Evolutionary conservation across 78 protist genomes (phyloP).

Genomic region (slime mould (Dictyostelium discoideum)): dicty_2.7 NC_007088.5:6873501-6874000

Average conservation of each 20-base stretch:
- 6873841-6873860: neutral
- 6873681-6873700: conserved; percentile 1
- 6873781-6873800: neutral
- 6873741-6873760: neutral
- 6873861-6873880: neutral
- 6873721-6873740: too few relatives aligned
- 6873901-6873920: neutral
- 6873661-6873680: neutral
- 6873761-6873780: neutral
- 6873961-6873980: neutral
- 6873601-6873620: neutral
- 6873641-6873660: neutral
- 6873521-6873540: neutral
- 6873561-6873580: neutral
- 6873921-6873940: conserved; percentile 8
- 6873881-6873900: neutral
- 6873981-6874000: neutral
- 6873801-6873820: neutral
- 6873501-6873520: neutral
- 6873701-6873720: neutral
- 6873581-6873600: neutral
- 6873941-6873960: neutral
- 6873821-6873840: neutral
- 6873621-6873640: neutral
- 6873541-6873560: neutral